Evolutionary conservation across 805 yeast genomes (phyloP), one percentile per base, ranked within the genome.

Genomic region (Kregervanrija fluxuum): DNA sequence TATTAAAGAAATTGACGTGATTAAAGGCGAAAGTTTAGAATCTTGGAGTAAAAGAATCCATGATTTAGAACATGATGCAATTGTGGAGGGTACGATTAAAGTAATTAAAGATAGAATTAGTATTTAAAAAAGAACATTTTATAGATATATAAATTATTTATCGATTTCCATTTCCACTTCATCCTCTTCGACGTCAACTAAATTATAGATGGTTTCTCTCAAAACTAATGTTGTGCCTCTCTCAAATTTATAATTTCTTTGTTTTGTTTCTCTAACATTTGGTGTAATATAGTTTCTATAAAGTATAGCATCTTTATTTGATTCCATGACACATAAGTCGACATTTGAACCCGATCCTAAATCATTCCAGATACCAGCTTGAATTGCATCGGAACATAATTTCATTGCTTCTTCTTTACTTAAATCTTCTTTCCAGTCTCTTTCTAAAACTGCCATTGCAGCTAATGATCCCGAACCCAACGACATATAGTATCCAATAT

Each of bases 351-450:
- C 99, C 1, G 98, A 91, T 41, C 99, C 99, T 61, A 91, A 77
- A 73, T 93, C 99, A 67, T 93, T 93, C 96, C 96, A 93, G 59
- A 93, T 91, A 77, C 99, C 99, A 13, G 96, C 88, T 68, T 87
- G 86, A 59, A 93, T 93, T 22, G 98, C 98, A 54, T 86, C 89
- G 3, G 96, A 72, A 49, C 96, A 91, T 43, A 93, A 73, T 54
- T 78, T 80, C 69, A 89, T 80, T n/a, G 98, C 98, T 63, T 88
- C 95, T 40, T 89, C 95, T 62, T 73, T 84, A 16, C 81, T 74
- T 70, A 93, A 66, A 53, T 77, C 86, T 53, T 77, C 80, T 59
- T 75, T 79, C 95, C 95, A 93, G 51, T 81, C 74, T 35, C 91
- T 77, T 68, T 93, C 99, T 55, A 93, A 72, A 13, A 93, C 93